Percentiles rank a stretch among this genome's conserved stretches.
phyloP scores from a whole-genome alignment of 1,284 basidiomycete genomes.

The Bjerkandera adusta region DNA sequence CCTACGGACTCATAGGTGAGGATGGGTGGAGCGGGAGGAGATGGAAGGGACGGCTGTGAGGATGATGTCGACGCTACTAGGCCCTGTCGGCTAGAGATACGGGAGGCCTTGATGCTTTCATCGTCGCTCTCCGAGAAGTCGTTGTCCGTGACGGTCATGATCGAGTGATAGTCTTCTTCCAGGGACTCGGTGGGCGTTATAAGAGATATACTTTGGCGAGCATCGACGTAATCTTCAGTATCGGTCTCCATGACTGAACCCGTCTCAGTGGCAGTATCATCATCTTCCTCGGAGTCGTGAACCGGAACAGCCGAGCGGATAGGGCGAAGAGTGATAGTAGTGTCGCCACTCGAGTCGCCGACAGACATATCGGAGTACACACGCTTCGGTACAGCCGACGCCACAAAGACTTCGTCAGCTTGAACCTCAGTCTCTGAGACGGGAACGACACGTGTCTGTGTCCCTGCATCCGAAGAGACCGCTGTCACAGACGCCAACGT shows the following conservation, averaged over 20 bases:
- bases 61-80: conserved; percentile 26
- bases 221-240: conserved; percentile 81
- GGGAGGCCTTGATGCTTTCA: conserved; percentile 65
- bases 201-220: conserved; percentile 68
- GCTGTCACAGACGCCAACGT: conserved; percentile 26
- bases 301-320: conserved; percentile 35
- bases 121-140: conserved; percentile 53
- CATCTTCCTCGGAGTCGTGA: conserved; percentile 45
- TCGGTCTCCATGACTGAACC: conserved; percentile 65
- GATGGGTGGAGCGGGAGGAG: conserved; percentile 13
- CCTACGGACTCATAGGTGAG: conserved; percentile 40
- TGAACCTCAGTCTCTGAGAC: conserved; percentile 15
- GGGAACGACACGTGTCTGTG: conserved; percentile 15
- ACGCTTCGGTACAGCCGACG: conserved; percentile 4
- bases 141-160: conserved; percentile 70
- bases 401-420: conserved; percentile 2
- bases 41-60: conserved; percentile 17
- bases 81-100: conserved; percentile 36
- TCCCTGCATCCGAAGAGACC: conserved; percentile 15
- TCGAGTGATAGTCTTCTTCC: conserved; percentile 70
- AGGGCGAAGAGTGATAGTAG: conserved; percentile 39
- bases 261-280: conserved; percentile 59
- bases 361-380: conserved; percentile 16
- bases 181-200: conserved; percentile 53
- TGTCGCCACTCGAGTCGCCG: conserved; percentile 45